A percentile compares a stretch with the other conserved stretches of the same genome.
These are phyloP conservation scores for Colletotrichum spinosum DNA, from an alignment of 2,329 filamentous ascomycete genomes.

Conservation along the genomic window DNA sequence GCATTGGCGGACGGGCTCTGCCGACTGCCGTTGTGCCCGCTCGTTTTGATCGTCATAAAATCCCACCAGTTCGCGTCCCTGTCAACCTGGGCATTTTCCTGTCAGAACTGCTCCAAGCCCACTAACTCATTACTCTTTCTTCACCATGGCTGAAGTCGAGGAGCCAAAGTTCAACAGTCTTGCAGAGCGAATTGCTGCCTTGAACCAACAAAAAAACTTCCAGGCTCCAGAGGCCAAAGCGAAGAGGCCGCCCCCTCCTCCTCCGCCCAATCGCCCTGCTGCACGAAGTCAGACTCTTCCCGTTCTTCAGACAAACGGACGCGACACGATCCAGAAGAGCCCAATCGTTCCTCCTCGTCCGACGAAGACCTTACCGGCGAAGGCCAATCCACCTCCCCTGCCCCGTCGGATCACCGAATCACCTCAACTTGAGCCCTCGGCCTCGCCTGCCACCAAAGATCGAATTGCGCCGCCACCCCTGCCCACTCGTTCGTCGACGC, in stretches of 20 bases:
- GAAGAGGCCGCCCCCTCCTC: conserved; percentile 59
- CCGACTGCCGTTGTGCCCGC: conserved; percentile 1
- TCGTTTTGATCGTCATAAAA: conserved; percentile 23
- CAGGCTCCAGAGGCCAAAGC: conserved; percentile 48
- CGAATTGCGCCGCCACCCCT: conserved; percentile 50
- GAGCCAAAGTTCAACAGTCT: conserved; percentile 72
- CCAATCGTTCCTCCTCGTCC: conserved; percentile 55
- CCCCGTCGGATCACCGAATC: conserved; percentile 51
- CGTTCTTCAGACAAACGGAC: conserved; percentile 43
- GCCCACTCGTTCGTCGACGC: conserved; percentile 51
- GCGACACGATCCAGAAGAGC: conserved; percentile 41
- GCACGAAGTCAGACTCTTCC: conserved; percentile 51
- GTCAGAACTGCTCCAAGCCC: neutral
- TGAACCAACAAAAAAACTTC: conserved; percentile 73
- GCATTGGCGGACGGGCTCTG: conserved; percentile 16
- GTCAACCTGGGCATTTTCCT: conserved; percentile 8
- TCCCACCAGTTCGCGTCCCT: conserved; percentile 16
- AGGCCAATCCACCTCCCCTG: conserved; percentile 49
- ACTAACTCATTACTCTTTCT: neutral
- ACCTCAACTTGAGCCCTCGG: conserved; percentile 38
- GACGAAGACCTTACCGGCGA: conserved; percentile 39
- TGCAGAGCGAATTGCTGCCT: conserved; percentile 72
- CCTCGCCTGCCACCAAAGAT: conserved; percentile 42
- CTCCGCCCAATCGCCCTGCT: conserved; percentile 56
- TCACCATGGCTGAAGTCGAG: conserved; percentile 68